These are phyloP conservation scores for Cadophora luteo-olivacea DNA, from an alignment of 2,329 filamentous ascomycete species.

Conservation along the genomic window DNA sequence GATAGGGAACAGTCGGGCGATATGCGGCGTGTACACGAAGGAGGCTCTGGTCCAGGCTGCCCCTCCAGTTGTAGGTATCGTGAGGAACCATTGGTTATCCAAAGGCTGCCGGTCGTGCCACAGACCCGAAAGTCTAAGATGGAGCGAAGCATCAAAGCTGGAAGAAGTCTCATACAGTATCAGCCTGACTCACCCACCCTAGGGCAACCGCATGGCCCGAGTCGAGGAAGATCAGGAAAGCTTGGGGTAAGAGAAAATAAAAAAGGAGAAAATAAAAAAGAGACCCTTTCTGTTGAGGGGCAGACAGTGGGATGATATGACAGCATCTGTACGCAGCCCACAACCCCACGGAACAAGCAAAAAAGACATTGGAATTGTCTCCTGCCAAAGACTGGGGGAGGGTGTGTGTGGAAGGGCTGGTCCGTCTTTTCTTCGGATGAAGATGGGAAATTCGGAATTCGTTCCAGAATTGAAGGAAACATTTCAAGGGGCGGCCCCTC, in stretches of 20 bases:
- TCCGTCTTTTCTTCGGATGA: conserved; percentile 10
- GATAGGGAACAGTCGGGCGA: conserved; percentile 3
- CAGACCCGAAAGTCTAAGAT: conserved; percentile 22
- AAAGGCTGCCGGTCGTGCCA: conserved; percentile 18
- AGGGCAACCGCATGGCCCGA: neutral
- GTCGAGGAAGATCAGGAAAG: neutral
- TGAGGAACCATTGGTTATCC: conserved; percentile 1
- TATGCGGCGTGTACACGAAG: conserved; percentile 5
- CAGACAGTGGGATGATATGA: neutral
- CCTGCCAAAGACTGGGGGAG: neutral
- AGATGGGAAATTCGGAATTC: conserved; percentile 15
- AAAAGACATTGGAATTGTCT: neutral
- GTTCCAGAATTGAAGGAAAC: conserved; percentile 11
- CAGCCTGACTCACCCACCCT: conserved; percentile 29
- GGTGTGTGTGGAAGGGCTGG: neutral
- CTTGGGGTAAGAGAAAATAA: neutral
- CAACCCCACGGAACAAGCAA: neutral
- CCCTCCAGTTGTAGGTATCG: neutral
- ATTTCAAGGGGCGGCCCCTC: conserved; percentile 17
- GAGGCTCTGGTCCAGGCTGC: neutral
- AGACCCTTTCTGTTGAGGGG: conserved; percentile 4
- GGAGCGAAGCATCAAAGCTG: conserved; percentile 23
- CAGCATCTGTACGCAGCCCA: neutral
- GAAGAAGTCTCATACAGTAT: conserved; percentile 24
- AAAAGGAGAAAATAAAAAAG: too few species aligned